Evolutionary conservation across 331 rosid genomes (phyloP).

Genomic region (Pyrus hybrid): DNA sequence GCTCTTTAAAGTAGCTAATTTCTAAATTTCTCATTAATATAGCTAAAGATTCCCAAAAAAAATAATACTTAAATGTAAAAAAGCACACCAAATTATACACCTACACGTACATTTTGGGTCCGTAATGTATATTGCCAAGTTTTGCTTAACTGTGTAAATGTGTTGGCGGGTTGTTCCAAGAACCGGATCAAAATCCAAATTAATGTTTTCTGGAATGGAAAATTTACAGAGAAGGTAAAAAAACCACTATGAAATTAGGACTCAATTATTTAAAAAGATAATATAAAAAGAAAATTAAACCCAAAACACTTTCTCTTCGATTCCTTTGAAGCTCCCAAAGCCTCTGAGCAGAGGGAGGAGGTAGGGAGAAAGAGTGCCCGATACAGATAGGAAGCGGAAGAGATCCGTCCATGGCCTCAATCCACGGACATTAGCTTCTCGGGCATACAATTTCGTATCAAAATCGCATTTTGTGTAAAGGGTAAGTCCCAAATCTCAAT

Average conservation of each 20-base stretch:
- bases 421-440: conserved; percentile 17
- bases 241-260: neutral
- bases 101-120: neutral
- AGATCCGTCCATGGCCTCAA: conserved; percentile 40
- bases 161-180: neutral
- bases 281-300: neutral
- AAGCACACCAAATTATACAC: neutral
- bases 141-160: neutral
- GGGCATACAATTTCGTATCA: neutral
- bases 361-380: conserved; percentile 9
- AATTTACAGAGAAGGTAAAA: neutral
- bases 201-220: neutral
- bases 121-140: neutral
- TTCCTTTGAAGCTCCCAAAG: conserved; percentile 25
- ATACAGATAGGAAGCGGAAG: conserved; percentile 10
- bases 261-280: conserved; percentile 1
- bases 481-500: conserved; percentile 48
- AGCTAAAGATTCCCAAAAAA: too few species aligned
- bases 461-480: conserved; percentile 27
- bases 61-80: too few species aligned
- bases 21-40: too few species aligned
- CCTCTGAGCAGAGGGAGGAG: conserved; percentile 14
- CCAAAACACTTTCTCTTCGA: conserved; percentile 14
- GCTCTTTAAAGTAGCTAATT: too few species aligned
- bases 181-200: neutral